These are phyloP conservation scores for Colletotrichum sp. DNA, from an alignment of 2,329 filamentous ascomycete genomes.

Conservation along the genomic window DNA sequence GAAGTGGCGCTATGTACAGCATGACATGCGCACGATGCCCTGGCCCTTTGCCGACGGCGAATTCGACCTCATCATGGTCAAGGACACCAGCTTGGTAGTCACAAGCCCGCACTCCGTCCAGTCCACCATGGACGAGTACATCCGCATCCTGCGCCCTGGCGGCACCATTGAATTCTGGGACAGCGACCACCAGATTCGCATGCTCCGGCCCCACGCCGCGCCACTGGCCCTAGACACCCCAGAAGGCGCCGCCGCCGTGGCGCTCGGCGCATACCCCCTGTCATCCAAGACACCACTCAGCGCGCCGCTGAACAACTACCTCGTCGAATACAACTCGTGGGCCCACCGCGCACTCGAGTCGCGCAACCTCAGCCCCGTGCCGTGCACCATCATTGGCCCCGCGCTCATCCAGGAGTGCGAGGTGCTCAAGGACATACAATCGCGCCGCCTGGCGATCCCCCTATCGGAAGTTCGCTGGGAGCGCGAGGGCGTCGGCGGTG, in stretches of 20 bases:
- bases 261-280: constrained; percentile 82
- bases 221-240: constrained; percentile 38
- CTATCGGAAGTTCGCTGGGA: constrained; percentile 88
- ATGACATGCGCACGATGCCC: constrained; percentile 78
- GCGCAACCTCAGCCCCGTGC: constrained; percentile 73
- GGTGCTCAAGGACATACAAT: constrained; percentile 67
- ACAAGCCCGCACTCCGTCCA: constrained; percentile 62
- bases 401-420: constrained; percentile 83
- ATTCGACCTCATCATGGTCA: constrained; percentile 89
- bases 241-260: constrained; percentile 54
- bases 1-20: constrained; percentile 87
- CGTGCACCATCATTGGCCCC: constrained; percentile 80
- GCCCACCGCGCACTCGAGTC: constrained; percentile 76
- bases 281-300: constrained; percentile 84
- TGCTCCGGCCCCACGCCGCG: constrained; percentile 79
- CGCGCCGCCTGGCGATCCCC: constrained; percentile 82
- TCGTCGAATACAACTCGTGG: constrained; percentile 87
- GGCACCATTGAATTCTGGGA: constrained; percentile 91
- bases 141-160: constrained; percentile 78
- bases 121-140: constrained; percentile 69
- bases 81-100: constrained; percentile 76
- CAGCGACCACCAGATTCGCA: constrained; percentile 82
- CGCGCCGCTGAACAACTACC: constrained; percentile 78
- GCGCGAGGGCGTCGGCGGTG: constrained; percentile 71
- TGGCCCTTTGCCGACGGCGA: constrained; percentile 80